Evolutionary conservation across 331 rosid genomes (phyloP), one percentile per base, ranked within the genome.

Genomic region (Telfairia occidentalis): DNA sequence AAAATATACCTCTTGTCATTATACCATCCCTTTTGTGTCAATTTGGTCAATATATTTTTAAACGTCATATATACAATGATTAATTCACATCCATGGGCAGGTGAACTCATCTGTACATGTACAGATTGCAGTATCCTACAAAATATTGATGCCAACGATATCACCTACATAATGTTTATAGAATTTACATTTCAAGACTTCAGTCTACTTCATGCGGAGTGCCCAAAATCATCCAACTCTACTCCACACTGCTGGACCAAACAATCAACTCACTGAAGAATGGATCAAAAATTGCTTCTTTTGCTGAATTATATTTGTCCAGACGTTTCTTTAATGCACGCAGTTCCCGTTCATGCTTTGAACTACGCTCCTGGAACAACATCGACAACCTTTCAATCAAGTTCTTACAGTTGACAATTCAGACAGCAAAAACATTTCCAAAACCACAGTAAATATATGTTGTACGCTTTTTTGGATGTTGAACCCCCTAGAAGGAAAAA

Each of bases 281-380:
- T 18, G 96, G 85, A 78, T 95, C 97, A 55, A 73, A 61, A 73
- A 92, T 78, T 70, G 99, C 96, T 84, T 95, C 99, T 83, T 84
- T 90, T 81, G 96, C 88, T 28, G 97, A 92, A 77, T 73, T 78
- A 79, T 83, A 95, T 80, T 83, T 74, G 78, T 86, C 92, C 7
- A 95, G 83, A 34, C 92, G 97, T 75, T 95, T 95, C 93, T 92
- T 95, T 87, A 92, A 76, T 42, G 96, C 88, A 50, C 99, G 96
- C 78, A 95, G 73, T 10, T 90, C 96, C 77, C 98, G 91, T 81
- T 88, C 94, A 18, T 87, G 70, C 71, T 87, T 90, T 18, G 96
- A 85, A 53, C 78, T 76, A 29, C 92, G 90, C 72, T 95, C 96
- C 99, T 92, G 81, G 67, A 79, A 79, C 32, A 64, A n/a, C 65